These are phyloP conservation scores for Beauveria asiatica DNA, from an alignment of 2,329 filamentous ascomycete species.

Conservation along the genomic window DNA sequence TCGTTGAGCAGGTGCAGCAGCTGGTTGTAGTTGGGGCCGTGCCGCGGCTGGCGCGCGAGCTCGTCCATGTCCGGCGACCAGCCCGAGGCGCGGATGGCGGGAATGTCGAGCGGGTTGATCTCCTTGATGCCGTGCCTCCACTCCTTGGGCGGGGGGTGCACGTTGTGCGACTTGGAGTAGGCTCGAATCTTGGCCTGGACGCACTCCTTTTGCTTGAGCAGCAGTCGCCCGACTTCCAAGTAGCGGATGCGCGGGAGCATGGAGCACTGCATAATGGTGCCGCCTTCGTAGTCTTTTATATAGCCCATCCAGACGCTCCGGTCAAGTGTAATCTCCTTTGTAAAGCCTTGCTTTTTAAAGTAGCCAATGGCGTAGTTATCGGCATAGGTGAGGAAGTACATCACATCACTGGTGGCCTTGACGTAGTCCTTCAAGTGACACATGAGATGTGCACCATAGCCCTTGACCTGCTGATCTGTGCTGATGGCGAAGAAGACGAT, in stretches of 20 bases:
- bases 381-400: conserved; percentile 98
- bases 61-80: conserved; percentile 99
- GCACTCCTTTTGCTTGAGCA: conserved; percentile 93
- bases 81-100: conserved; percentile 82
- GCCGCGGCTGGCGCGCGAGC: conserved; percentile 84
- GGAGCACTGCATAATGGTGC: conserved; percentile 97
- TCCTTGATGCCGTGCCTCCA: conserved; percentile 68
- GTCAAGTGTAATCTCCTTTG: conserved; percentile 92
- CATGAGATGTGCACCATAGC: conserved; percentile 97
- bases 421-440: conserved; percentile 97
- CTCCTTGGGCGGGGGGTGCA: conserved; percentile 76
- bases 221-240: conserved; percentile 84
- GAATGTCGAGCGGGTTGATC: conserved; percentile 80
- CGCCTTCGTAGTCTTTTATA: conserved; percentile 98
- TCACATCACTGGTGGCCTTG: conserved; percentile 90
- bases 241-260: conserved; percentile 96
- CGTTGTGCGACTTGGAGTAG: conserved; percentile 78
- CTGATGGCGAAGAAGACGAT: conserved; percentile 98
- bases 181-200: conserved; percentile 92
- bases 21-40: conserved; percentile 93
- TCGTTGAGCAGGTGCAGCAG: conserved; percentile 89
- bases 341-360: conserved; percentile 98
- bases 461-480: conserved; percentile 96
- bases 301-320: conserved; percentile 96
- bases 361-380: conserved; percentile 99